These are phyloP conservation scores for Triticum timopheevii DNA, from an alignment of 176 grass and related monocot species.

Conservation along the genomic window DNA sequence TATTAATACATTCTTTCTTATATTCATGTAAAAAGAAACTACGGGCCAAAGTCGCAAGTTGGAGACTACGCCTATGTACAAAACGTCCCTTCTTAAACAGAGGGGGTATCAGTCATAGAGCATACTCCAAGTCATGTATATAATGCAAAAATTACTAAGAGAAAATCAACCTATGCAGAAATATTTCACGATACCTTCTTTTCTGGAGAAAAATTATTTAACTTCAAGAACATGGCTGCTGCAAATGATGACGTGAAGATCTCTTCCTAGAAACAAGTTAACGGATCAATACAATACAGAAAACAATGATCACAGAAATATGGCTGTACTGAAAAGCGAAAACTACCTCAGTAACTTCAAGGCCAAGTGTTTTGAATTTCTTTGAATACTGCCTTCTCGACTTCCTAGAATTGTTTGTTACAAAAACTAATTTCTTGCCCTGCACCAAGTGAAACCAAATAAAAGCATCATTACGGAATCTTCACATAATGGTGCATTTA, in stretches of 20 bases:
- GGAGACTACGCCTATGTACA: too few relatives aligned
- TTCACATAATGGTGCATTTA: background rate
- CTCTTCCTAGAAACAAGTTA: constrained; percentile 69
- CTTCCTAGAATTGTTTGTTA: constrained; percentile 92
- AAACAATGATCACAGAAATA: constrained; percentile 1
- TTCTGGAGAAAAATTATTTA: constrained; percentile 71
- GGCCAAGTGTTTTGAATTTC: constrained; percentile 79
- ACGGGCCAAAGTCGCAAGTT: too few relatives aligned
- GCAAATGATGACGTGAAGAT: constrained; percentile 95
- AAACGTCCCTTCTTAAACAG: too few relatives aligned
- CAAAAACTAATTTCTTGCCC: constrained; percentile 92
- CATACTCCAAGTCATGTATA: too few relatives aligned
- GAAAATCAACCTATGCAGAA: background rate
- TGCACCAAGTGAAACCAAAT: constrained; percentile 38
- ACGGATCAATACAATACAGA: constrained; percentile 22
- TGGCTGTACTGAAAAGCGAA: constrained; percentile 25
- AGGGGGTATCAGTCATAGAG: too few relatives aligned
- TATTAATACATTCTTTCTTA: too few relatives aligned
- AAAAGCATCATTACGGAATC: constrained; percentile 20
- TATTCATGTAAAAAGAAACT: too few relatives aligned
- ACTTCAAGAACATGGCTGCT: constrained; percentile 88
- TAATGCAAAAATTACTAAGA: too few relatives aligned
- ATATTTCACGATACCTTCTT: constrained; percentile 67
- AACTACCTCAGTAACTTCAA: constrained; percentile 79
- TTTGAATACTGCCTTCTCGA: constrained; percentile 81